Evolutionary conservation across 1,284 basidiomycete species (phyloP).

Genomic region (Malassezia slooffiae): DNA sequence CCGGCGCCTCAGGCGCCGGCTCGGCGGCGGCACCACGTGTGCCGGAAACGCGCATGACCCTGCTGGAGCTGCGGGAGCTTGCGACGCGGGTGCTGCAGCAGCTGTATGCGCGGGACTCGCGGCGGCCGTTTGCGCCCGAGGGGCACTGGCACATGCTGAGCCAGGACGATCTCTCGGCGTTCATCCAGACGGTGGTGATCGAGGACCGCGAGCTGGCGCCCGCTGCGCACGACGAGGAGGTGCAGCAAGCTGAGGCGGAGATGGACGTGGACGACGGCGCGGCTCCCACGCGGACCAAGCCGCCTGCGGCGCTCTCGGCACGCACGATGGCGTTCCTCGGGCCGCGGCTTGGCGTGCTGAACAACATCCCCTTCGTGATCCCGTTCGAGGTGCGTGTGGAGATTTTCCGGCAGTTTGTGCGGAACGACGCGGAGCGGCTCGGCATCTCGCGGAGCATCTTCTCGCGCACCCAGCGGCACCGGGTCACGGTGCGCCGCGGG

Average conservation of each 20-base stretch:
- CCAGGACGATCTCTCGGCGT: constrained; percentile 64
- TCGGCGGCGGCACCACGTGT: constrained; percentile 20
- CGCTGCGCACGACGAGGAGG: constrained; percentile 6
- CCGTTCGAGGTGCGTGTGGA: constrained; percentile 81
- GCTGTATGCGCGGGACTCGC: constrained; percentile 34
- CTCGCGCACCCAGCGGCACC: constrained; percentile 15
- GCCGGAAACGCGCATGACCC: constrained; percentile 24
- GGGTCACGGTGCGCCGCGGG: constrained; percentile 61
- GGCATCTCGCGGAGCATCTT: constrained; percentile 16
- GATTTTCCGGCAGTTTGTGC: constrained; percentile 56
- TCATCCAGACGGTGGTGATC: constrained; percentile 72
- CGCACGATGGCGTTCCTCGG: constrained; percentile 64
- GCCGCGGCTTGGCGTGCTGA: constrained; percentile 77
- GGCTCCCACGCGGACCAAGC: neutral
- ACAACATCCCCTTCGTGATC: constrained; percentile 92
- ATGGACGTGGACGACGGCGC: neutral
- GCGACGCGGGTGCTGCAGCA: constrained; percentile 37
- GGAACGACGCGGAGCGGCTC: constrained; percentile 20
- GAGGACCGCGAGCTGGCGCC: constrained; percentile 33
- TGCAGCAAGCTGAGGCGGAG: neutral
- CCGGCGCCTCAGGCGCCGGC: too few species aligned
- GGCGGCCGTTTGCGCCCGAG: constrained; percentile 21
- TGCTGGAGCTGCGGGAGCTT: constrained; percentile 24
- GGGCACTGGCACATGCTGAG: constrained; percentile 75
- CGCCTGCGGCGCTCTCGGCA: constrained; percentile 36